phyloP scores from a whole-genome alignment of 1,284 basidiomycete genomes.

The Phlebopus sp. region DNA sequence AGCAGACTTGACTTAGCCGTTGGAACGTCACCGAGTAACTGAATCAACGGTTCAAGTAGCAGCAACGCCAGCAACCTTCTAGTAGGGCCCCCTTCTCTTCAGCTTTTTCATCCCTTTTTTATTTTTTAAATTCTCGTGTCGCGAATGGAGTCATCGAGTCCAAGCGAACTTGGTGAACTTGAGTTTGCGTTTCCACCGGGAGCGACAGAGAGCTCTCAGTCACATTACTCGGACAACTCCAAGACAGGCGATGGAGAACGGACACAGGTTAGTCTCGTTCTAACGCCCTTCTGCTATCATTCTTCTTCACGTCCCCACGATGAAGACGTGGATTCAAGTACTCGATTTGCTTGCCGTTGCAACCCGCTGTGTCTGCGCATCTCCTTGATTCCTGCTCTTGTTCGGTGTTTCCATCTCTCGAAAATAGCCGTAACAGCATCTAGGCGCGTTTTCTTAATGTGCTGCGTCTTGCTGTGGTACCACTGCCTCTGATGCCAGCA shows the following conservation, averaged over 20 bases:
- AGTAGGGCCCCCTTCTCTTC: no score
- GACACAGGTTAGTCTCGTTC: slow-evolving; percentile 19
- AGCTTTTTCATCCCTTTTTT: no score
- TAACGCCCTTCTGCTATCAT: not conserved
- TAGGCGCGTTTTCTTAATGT: slow-evolving; percentile 1
- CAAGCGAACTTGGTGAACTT: slow-evolving; percentile 6
- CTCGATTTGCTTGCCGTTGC: slow-evolving; percentile 1
- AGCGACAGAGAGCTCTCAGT: not conserved
- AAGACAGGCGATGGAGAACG: slow-evolving; percentile 19
- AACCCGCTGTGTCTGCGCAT: slow-evolving; percentile 2
- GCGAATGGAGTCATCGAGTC: not conserved
- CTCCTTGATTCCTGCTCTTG: not conserved
- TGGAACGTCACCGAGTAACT: no score
- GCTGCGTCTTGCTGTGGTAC: not conserved
- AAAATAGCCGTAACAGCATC: not conserved
- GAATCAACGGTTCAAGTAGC: no score
- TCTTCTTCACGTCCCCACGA: slow-evolving; percentile 17
- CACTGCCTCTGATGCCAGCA: slow-evolving; percentile 24
- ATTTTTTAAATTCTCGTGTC: no score
- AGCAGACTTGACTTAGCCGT: no score
- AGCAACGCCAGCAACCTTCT: no score
- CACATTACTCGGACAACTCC: slow-evolving; percentile 7
- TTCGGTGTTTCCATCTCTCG: slow-evolving; percentile 9
- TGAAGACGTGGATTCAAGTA: slow-evolving; percentile 4
- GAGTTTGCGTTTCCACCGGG: slow-evolving; percentile 10